Percentiles rank a stretch among this genome's conserved stretches.
Conservation (phyloP, 306 rosid species). For the Prunus mume region DNA sequence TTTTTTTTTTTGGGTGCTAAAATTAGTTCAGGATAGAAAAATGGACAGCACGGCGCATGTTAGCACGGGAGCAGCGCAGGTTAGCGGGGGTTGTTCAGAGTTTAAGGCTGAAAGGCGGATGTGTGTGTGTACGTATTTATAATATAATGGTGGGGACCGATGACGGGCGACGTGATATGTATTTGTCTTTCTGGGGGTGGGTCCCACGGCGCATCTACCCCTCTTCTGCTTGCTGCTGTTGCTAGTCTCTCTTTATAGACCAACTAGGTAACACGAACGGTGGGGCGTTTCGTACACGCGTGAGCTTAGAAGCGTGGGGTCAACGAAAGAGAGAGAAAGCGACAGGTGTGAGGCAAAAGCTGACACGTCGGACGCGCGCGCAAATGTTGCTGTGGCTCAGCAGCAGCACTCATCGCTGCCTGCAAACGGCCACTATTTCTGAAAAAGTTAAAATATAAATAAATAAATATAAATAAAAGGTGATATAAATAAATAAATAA, state of each 20-base stretch:
- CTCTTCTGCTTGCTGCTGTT: constrained; percentile 11
- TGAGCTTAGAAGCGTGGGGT: constrained; percentile 23
- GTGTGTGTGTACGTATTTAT: background rate
- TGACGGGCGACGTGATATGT: background rate
- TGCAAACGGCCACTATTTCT: constrained; percentile 39
- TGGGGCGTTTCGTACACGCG: constrained; percentile 28
- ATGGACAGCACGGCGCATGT: background rate
- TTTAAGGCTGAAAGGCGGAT: constrained; percentile 1
- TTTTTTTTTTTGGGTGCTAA: background rate
- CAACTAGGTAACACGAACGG: constrained; percentile 18
- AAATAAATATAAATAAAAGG: background rate
- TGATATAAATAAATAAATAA: background rate
- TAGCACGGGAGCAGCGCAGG: background rate
- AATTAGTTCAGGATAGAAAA: background rate
- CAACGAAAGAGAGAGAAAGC: constrained; percentile 37
- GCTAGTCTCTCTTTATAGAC: constrained; percentile 3
- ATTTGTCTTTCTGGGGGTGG: constrained; percentile 1
- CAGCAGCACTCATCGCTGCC: constrained; percentile 21
- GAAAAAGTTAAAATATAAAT: background rate
- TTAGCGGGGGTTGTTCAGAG: constrained; percentile 1
- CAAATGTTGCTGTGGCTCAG: constrained; percentile 75
- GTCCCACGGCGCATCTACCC: constrained; percentile 30
- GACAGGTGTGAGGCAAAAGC: constrained; percentile 65
- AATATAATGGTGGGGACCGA: background rate
- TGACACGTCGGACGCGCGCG: constrained; percentile 80